phyloP scores from a whole-genome alignment of 2,329 filamentous ascomycete genomes.

The Aspergillus cejpii region DNA sequence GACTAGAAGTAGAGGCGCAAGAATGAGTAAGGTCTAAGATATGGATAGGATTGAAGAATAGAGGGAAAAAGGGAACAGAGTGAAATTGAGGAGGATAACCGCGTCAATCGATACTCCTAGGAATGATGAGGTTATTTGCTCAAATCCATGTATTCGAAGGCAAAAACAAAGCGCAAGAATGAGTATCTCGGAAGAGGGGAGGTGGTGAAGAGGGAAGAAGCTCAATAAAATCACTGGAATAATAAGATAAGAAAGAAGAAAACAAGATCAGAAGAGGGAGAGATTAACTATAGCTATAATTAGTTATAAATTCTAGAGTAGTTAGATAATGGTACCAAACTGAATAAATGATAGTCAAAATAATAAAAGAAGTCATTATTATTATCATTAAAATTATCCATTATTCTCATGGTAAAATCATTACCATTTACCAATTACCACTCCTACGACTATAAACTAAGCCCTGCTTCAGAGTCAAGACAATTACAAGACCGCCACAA shows the following conservation, averaged over 20 bases:
- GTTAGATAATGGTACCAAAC: slow-evolving; percentile 2
- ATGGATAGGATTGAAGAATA: background rate
- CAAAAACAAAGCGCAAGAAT: too few species aligned
- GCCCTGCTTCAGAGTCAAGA: slow-evolving; percentile 3
- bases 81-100: slow-evolving; percentile 14
- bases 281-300: slow-evolving; percentile 2
- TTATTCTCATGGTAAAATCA: background rate
- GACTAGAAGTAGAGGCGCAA: background rate
- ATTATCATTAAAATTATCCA: background rate
- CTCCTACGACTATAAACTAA: background rate
- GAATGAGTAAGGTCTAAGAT: too few species aligned
- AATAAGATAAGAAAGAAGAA: slow-evolving; percentile 3
- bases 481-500: slow-evolving; percentile 17
- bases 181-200: background rate
- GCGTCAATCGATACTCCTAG: slow-evolving; percentile 15
- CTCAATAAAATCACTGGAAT: background rate
- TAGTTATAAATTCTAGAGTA: slow-evolving; percentile 2
- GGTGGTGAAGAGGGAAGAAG: background rate
- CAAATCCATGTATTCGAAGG: too few species aligned
- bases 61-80: slow-evolving; percentile 10
- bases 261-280: slow-evolving; percentile 5
- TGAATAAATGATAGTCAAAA: slow-evolving; percentile 7
- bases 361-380: slow-evolving; percentile 6
- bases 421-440: background rate
- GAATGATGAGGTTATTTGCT: slow-evolving; percentile 4